Percentiles rank a stretch among this genome's conserved stretches.
phyloP scores from a whole-genome alignment of 176 grass and related monocot species.

The Rhipidocladum racemiflorum region DNA sequence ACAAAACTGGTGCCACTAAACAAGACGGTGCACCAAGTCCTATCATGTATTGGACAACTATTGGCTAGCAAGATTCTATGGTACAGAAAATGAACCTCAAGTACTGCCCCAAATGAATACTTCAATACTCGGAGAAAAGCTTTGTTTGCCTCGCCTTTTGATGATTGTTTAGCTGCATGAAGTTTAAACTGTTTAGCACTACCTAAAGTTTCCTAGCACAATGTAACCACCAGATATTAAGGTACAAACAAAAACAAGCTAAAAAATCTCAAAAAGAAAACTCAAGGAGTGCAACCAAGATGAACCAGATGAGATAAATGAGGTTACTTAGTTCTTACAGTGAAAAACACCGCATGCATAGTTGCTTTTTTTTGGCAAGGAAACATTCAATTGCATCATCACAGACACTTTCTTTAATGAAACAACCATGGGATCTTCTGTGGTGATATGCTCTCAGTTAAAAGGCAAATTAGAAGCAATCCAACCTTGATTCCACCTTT shows the following conservation, averaged over 20 bases:
- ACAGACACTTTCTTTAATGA: not conserved
- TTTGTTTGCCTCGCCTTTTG: too few species aligned
- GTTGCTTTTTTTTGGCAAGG: not conserved
- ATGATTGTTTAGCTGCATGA: too few species aligned
- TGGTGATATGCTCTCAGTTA: not conserved
- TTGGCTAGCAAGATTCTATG: too few species aligned
- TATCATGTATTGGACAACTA: too few species aligned
- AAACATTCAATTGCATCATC: conserved; percentile 4
- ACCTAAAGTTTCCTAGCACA: too few species aligned
- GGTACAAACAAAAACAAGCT: not conserved
- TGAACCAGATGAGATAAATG: not conserved
- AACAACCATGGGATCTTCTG: not conserved
- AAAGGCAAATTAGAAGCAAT: not conserved
- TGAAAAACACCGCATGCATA: not conserved
- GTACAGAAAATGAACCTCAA: too few species aligned
- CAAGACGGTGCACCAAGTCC: too few species aligned
- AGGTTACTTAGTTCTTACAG: not conserved
- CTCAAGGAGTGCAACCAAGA: conserved; percentile 1
- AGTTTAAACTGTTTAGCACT: too few species aligned
- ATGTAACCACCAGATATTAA: too few species aligned
- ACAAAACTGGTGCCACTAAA: too few species aligned
- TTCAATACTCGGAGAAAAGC: too few species aligned
- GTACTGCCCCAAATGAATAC: too few species aligned
- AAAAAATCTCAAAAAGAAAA: not conserved
- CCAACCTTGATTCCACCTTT: conserved; percentile 99